Base-by-base conservation (phyloP, 2,329 filamentous ascomycete species). In the Cladosporium velox region DNA sequence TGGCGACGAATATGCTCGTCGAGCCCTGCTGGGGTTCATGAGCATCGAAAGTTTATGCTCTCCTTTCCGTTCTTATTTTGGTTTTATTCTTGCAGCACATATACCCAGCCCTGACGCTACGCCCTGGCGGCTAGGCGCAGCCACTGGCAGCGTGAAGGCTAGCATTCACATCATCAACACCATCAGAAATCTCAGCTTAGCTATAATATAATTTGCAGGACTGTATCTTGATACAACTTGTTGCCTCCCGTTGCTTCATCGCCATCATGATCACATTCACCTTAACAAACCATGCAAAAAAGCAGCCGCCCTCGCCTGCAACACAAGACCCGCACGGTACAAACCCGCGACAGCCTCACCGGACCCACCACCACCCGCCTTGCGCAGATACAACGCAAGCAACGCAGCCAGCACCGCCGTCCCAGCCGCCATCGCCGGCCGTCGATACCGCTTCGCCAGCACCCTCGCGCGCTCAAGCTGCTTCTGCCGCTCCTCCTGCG, bases 341-440 rank as follows among this genome's bases (percentile, higher is more conserved):
- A 64, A 14, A 10, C 61, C 51, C 2, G n/a, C 26, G 21, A 54
- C 5, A 14, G 26, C 44, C 35, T 44, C 47, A 3, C 38, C 4
- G 3, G 26, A 5, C 35, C 35, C 15, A 15, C 24, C 32, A 4
- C 28, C 52, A 41, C 44, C 55, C 6, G 34, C 21, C 34, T 32
- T 59, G 15, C 64, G 18, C 30, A 65, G 11, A 77, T 89, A 91
- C 66, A 92, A 80, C 8, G 91, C 91, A 64, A 91, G 70, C 28
- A 88, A 78, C 32, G 87, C 91, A 57, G 94, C 84, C 6, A 90
- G 74, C 30, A 95, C 77, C 28, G 91, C 88, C 30, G 72, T 67
- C 12, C 70, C 72, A 30, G 75, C 72, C 65, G 86, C 85, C 18
- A 85, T 81, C 52, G 86, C 85, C 0, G 91, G 87, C 67, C 85